Percentiles rank a stretch among this genome's conserved stretches.
Conservation (phyloP, 805 yeast species). For the Candida dajiaensis region DNA sequence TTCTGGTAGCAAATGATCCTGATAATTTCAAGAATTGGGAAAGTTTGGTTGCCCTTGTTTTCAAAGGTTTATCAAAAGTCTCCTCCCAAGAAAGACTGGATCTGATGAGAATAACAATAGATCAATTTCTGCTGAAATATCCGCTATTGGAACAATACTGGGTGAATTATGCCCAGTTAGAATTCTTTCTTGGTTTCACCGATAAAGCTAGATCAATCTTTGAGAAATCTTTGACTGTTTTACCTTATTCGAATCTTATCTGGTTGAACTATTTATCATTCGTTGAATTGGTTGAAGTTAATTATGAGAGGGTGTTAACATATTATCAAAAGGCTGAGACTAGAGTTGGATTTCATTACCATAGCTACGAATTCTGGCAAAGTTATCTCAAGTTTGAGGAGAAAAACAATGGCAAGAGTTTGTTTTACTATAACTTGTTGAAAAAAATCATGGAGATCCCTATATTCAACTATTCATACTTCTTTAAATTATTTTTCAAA, state of each 20-base stretch:
- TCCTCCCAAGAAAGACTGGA: slow-evolving; percentile 27
- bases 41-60: slow-evolving; percentile 27
- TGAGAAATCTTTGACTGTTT: slow-evolving; percentile 30
- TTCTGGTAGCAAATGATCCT: slow-evolving; percentile 25
- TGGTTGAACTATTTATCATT: slow-evolving; percentile 48
- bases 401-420: slow-evolving; percentile 28
- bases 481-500: slow-evolving; percentile 34
- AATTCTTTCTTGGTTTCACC: slow-evolving; percentile 39
- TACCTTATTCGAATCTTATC: slow-evolving; percentile 40
- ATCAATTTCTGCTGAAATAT: slow-evolving; percentile 37
- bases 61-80: slow-evolving; percentile 31
- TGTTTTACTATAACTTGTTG: slow-evolving; percentile 28
- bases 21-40: slow-evolving; percentile 34
- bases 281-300: slow-evolving; percentile 22
- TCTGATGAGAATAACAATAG: slow-evolving; percentile 34
- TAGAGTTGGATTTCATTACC: slow-evolving; percentile 47
- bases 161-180: slow-evolving; percentile 48
- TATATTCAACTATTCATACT: slow-evolving; percentile 43
- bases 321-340: slow-evolving; percentile 43
- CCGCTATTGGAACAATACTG: slow-evolving; percentile 52
- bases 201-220: slow-evolving; percentile 32
- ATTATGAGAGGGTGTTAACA: slow-evolving; percentile 27
- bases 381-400: slow-evolving; percentile 39
- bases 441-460: slow-evolving; percentile 52
- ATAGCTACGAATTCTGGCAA: slow-evolving; percentile 45